A percentile compares a stretch with the other conserved stretches of the same genome.
Evolutionary conservation across 2,329 filamentous ascomycete genomes (phyloP).

Genomic region (Sarocladium brachiariae): DNA sequence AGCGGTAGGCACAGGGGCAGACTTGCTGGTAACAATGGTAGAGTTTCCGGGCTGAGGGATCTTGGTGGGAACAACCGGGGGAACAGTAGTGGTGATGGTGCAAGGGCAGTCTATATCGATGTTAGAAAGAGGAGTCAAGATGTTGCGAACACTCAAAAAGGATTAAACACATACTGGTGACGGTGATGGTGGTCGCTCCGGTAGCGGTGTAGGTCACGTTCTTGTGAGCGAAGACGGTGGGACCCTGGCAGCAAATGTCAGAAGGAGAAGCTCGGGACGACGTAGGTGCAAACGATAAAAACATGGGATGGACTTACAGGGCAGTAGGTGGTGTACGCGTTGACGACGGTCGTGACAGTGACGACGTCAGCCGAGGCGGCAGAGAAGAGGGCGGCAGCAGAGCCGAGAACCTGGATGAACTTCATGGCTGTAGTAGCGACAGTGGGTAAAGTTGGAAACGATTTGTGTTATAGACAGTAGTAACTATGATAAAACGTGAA

Average conservation of each 20-base stretch:
- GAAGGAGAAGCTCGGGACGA: neutral
- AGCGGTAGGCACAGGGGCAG: constrained; percentile 21
- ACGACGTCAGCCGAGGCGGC: constrained; percentile 12
- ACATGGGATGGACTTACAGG: constrained; percentile 26
- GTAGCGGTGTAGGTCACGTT: constrained; percentile 38
- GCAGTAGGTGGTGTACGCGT: constrained; percentile 35
- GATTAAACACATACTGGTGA: constrained; percentile 32
- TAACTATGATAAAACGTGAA: too few species aligned
- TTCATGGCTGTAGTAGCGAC: constrained; percentile 8
- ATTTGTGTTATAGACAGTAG: too few species aligned
- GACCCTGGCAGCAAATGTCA: constrained; percentile 18
- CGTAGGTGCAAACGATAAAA: neutral
- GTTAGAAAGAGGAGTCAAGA: constrained; percentile 17
- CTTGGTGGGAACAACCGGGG: neutral
- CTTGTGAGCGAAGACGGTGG: constrained; percentile 31
- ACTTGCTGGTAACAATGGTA: constrained; percentile 9
- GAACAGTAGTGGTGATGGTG: constrained; percentile 28
- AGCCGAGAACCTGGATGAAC: constrained; percentile 7
- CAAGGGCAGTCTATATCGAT: constrained; percentile 37
- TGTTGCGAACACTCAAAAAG: too few species aligned
- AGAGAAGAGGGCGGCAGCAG: constrained; percentile 7
- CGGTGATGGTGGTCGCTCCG: constrained; percentile 33
- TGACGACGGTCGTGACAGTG: constrained; percentile 29
- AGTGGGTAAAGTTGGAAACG: neutral
- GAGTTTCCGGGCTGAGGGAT: constrained; percentile 15